Conservation (phyloP, 805 yeast species). For the Zygotorulaspora chibaensis region DNA sequence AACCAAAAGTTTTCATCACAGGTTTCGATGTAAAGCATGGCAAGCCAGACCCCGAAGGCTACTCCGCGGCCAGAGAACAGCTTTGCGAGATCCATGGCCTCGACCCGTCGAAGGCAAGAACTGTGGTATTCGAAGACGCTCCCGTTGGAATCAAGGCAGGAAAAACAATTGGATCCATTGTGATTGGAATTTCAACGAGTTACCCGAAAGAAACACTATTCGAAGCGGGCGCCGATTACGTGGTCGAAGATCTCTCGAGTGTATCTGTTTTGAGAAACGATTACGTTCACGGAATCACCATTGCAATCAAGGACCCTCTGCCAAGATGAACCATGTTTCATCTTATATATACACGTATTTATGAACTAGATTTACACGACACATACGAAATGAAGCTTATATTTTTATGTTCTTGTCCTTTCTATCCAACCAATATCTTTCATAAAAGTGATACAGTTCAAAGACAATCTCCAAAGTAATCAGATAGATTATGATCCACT, state of each 20-base stretch:
- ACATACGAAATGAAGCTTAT: too few species aligned
- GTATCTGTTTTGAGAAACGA: conserved; percentile 19
- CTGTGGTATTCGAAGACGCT: conserved; percentile 78
- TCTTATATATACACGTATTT: not conserved
- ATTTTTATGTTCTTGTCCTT: not conserved
- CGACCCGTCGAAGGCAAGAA: conserved; percentile 25
- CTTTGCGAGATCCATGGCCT: conserved; percentile 40
- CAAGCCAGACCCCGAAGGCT: conserved; percentile 81
- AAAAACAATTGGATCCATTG: conserved; percentile 67
- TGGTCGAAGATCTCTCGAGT: conserved; percentile 57
- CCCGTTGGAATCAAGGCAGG: conserved; percentile 81
- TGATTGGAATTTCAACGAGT: conserved; percentile 72
- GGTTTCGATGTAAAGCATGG: conserved; percentile 69
- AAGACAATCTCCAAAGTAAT: conserved; percentile 83
- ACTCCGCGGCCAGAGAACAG: conserved; percentile 50
- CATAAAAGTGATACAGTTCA: conserved; percentile 72
- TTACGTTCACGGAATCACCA: conserved; percentile 8
- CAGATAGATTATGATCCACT: conserved; percentile 81
- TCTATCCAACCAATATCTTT: conserved; percentile 36
- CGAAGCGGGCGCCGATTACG: conserved; percentile 73
- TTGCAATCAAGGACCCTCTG: conserved; percentile 16
- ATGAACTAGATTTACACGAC: not conserved
- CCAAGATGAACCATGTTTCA: not conserved
- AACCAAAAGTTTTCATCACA: conserved; percentile 73
- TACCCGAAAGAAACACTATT: conserved; percentile 59